Conservation (phyloP, 352 stramenopile genomes). For the Halophytophthora batemanensis region DNA sequence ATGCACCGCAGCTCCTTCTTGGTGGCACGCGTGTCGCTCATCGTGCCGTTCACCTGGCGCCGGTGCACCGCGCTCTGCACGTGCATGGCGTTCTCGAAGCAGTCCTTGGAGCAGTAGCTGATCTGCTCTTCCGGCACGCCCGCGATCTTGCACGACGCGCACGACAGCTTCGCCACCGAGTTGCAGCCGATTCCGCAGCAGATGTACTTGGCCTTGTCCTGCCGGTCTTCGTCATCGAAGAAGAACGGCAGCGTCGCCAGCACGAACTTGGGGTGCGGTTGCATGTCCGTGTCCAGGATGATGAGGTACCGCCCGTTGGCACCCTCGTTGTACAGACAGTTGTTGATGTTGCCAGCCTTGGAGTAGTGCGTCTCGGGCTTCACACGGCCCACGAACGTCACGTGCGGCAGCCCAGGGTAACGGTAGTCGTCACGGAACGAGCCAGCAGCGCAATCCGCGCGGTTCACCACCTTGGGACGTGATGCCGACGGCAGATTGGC, state of each 20-base stretch:
- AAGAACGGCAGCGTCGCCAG: slow-evolving; percentile 77
- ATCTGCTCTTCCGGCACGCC: slow-evolving; percentile 81
- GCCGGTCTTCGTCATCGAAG: slow-evolving; percentile 72
- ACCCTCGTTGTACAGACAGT: slow-evolving; percentile 82
- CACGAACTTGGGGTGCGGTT: slow-evolving; percentile 76
- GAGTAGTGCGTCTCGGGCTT: slow-evolving; percentile 82
- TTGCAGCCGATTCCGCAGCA: slow-evolving; percentile 77
- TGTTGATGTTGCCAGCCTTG: slow-evolving; percentile 89
- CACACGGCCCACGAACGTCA: slow-evolving; percentile 75
- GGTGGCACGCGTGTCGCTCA: slow-evolving; percentile 59
- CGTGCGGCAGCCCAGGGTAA: slow-evolving; percentile 70
- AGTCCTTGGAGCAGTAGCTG: slow-evolving; percentile 86
- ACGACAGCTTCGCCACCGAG: slow-evolving; percentile 78
- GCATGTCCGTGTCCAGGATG: slow-evolving; percentile 85
- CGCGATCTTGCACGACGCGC: slow-evolving; percentile 79
- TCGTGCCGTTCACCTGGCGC: slow-evolving; percentile 78
- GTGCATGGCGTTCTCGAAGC: slow-evolving; percentile 85
- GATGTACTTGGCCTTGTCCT: slow-evolving; percentile 74
- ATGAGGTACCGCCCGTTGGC: slow-evolving; percentile 76
- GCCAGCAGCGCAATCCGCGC: slow-evolving; percentile 61
- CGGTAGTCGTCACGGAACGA: slow-evolving; percentile 85
- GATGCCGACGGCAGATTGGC: slow-evolving; percentile 69
- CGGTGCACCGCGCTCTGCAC: slow-evolving; percentile 73
- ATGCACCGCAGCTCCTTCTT: slow-evolving; percentile 79
- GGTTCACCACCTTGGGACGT: slow-evolving; percentile 65